Evolutionary conservation across 2,329 filamentous ascomycete species (phyloP), one percentile per base, ranked within the genome.

Genomic region (Lizonia empirigonia): DNA sequence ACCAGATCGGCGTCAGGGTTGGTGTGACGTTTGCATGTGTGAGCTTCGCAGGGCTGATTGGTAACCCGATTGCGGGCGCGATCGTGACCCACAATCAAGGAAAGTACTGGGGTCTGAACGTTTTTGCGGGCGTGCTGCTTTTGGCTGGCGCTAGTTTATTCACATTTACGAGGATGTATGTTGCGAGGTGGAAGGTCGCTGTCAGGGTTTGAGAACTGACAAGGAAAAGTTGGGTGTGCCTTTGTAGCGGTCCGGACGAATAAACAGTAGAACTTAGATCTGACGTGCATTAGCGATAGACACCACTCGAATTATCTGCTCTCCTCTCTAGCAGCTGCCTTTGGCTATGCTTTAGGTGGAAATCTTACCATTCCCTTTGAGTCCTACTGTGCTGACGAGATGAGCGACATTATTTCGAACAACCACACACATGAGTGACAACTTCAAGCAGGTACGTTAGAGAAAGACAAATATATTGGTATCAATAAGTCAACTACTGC

Each of bases 91-190:
- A 82, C 77, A 80, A 74, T 79, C 23, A 79, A 34, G 85, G 84
- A 3, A 69, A 69, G 7, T 88, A 82, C 56, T 72, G 82, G 15
- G 82, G 82, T 2, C 61, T 89, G 55, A 85, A 89, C 73, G 74
- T 89, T 2, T 90, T 89, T 64, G 81, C 81, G 38, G 87, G 87
- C 1, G 70, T 83, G 13, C 72, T 80, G 51, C 76, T 82, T 67
- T 37, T 77, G 22, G 72, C 63, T 5, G 79, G 79, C n/a, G 70
- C 71, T 27, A 46, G 66, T 10, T 38, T 72, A 34, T 72, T 71
- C 22, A 51, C 57, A 0, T 13, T 67, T 7, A 66, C 69, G 7
- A 64, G 71, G 18, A 59, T 65, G 42, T 56, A 63, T 10, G 39
- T 70, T 34, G 64, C 64, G 4, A 58, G 58, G 1, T 67, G 68